Evolutionary conservation across 1,284 basidiomycete species (phyloP).

Genomic region (Fomitopsis betulina): DNA sequence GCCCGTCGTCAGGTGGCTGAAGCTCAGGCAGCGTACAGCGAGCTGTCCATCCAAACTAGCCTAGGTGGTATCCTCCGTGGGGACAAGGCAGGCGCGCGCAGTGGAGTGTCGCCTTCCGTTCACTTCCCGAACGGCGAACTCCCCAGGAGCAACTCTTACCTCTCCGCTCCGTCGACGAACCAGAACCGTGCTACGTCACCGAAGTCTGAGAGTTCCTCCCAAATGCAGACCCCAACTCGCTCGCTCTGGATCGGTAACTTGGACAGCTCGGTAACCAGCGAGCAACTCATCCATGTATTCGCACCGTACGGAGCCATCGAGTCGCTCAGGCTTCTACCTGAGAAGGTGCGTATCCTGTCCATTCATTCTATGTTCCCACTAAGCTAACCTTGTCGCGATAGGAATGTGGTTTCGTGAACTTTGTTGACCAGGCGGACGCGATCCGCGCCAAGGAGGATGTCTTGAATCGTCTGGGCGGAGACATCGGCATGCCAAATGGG

Average conservation of each 20-base stretch:
- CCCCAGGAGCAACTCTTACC: conserved; percentile 59
- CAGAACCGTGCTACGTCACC: conserved; percentile 74
- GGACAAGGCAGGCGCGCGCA: conserved; percentile 45
- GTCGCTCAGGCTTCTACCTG: conserved; percentile 87
- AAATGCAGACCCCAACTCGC: conserved; percentile 88
- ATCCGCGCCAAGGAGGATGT: conserved; percentile 96
- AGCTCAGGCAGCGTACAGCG: conserved; percentile 50
- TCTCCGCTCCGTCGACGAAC: conserved; percentile 51
- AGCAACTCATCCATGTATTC: conserved; percentile 93
- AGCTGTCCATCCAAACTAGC: conserved; percentile 38
- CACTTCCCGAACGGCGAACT: conserved; percentile 66
- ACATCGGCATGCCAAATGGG: conserved; percentile 89
- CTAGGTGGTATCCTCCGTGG: conserved; percentile 53
- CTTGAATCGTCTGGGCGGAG: conserved; percentile 88
- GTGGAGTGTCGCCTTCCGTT: conserved; percentile 51
- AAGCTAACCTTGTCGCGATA: conserved; percentile 27
- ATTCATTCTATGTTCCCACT: conserved; percentile 6
- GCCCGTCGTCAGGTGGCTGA: conserved; percentile 62
- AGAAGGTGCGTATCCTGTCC: conserved; percentile 69
- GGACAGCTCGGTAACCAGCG: conserved; percentile 88
- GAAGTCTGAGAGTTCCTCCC: conserved; percentile 65
- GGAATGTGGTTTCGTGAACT: conserved; percentile 99
- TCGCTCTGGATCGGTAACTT: conserved; percentile 98
- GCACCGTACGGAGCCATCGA: conserved; percentile 96
- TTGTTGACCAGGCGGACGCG: conserved; percentile 91